These are phyloP conservation scores for Penium margaritaceum DNA, from an alignment of 139 green algal genomes.

Conservation along the genomic window DNA sequence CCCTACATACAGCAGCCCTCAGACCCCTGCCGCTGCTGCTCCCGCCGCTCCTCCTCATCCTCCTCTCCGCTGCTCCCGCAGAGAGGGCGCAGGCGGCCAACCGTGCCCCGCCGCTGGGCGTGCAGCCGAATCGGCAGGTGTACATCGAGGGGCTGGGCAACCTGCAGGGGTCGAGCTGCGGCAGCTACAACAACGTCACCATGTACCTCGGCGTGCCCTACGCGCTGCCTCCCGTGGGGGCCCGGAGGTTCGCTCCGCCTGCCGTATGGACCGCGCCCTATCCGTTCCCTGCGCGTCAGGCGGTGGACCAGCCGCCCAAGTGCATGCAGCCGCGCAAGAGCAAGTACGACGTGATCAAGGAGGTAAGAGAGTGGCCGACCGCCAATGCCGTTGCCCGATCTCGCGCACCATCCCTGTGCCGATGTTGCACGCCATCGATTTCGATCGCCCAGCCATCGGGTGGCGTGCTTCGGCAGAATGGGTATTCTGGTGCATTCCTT, in stretches of 20 bases:
- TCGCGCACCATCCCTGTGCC: too few relatives aligned
- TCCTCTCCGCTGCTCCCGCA: too few relatives aligned
- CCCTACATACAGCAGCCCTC: too few relatives aligned
- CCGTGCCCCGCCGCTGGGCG: not conserved
- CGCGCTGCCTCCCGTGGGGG: not conserved
- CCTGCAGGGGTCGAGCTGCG: not conserved
- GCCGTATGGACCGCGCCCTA: not conserved
- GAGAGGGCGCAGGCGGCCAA: too few relatives aligned
- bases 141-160: conserved; percentile 1
- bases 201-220: not conserved
- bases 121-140: not conserved
- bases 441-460: too few relatives aligned
- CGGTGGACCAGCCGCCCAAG: not conserved
- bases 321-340: not conserved
- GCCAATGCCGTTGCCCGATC: too few relatives aligned
- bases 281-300: not conserved
- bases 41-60: too few relatives aligned
- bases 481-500: too few relatives aligned
- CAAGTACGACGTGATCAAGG: not conserved
- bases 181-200: not conserved
- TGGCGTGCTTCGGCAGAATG: too few relatives aligned
- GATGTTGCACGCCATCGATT: too few relatives aligned
- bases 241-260: conserved; percentile 1
- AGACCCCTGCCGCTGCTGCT: too few relatives aligned
- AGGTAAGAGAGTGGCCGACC: too few relatives aligned